Evolutionary conservation across 2,329 filamentous ascomycete genomes (phyloP), one percentile per base, ranked within the genome.

Genomic region (Fusarium sp.): DNA sequence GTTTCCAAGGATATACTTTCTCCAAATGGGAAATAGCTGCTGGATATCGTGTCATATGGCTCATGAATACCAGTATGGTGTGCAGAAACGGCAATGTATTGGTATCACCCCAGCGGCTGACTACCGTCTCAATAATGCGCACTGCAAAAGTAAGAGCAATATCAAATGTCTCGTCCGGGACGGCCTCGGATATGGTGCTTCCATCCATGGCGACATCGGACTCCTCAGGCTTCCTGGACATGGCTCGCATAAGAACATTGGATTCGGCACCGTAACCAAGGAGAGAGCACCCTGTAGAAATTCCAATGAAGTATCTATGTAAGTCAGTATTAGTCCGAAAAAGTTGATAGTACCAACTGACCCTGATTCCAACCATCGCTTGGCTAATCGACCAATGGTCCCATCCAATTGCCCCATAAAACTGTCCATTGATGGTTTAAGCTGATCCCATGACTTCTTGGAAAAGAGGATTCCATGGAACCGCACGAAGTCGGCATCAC

Each of bases 391-490:
- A 0, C 79, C 82, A 50, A 94, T 90, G 15, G 90, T 85, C 6
- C 78, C 78, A 58, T 91, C 85, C 0, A 94, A 78, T 1, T 84
- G 75, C 0, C 72, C 72, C 0, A 89, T 71, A 42, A 92, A 92
- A 2, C 85, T 82, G 0, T 78, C 63, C 17, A 81, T 79, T 0
- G 84, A 81, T 0, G 76, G 47, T 0, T 83, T 73, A 22, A 90
- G 85, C 6, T 80, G 81, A 0, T 88, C 83, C 3, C 78, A 70
- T 2, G 80, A 76, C 24, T 83, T 83, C 2, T 82, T 81, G 0
- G 84, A 87, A 50, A 93, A 93, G 0, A 93, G 78, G 9, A 91
- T 84, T 0, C 85, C 91, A 63, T 93, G 90, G 0, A 86, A 82
- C 7, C 85, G 87, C 15, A 93, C 88, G 59, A 90, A 92, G 0